A percentile compares a stretch with the other conserved stretches of the same genome.
phyloP scores from a whole-genome alignment of 441 rosid species.

The Croton laevigatus region DNA sequence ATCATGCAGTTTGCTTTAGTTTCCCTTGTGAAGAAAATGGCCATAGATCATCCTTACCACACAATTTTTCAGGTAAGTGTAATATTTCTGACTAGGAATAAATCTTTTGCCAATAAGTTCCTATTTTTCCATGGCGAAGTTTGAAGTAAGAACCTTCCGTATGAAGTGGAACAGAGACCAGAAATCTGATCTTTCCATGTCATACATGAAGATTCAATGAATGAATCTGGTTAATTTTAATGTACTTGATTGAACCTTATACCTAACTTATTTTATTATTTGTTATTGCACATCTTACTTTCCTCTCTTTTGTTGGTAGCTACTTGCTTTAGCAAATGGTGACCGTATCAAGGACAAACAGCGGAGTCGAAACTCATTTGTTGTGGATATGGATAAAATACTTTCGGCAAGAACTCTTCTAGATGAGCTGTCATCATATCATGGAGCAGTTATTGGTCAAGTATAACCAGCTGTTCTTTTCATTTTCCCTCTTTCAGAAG shows the following conservation, averaged over 20 bases:
- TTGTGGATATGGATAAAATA: slow-evolving; percentile 92
- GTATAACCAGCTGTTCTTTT: slow-evolving; percentile 37
- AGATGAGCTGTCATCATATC: slow-evolving; percentile 64
- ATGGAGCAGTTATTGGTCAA: slow-evolving; percentile 79
- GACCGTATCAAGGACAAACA: slow-evolving; percentile 97
- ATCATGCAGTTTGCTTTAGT: slow-evolving; percentile 76
- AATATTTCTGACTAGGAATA: neutral
- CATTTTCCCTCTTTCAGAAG: slow-evolving; percentile 6
- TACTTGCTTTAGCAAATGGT: slow-evolving; percentile 96
- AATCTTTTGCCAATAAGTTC: neutral
- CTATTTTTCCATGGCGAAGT: too few relatives aligned
- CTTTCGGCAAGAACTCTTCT: slow-evolving; percentile 84
- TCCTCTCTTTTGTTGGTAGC: slow-evolving; percentile 41
- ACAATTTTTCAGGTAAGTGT: slow-evolving; percentile 78
- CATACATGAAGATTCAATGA: slow-evolving; percentile 8
- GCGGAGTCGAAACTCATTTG: slow-evolving; percentile 86
- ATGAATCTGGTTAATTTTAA: slow-evolving; percentile 3
- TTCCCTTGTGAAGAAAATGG: slow-evolving; percentile 96
- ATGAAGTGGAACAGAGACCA: slow-evolving; percentile 13
- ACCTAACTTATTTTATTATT: neutral
- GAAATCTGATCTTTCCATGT: slow-evolving; percentile 6
- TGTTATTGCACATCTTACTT: slow-evolving; percentile 19
- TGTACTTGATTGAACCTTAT: neutral
- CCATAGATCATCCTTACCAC: slow-evolving; percentile 97
- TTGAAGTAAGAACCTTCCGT: too few relatives aligned